Base-by-base conservation (phyloP, 352 stramenopile genomes). In the Phytophthora quininea region DNA sequence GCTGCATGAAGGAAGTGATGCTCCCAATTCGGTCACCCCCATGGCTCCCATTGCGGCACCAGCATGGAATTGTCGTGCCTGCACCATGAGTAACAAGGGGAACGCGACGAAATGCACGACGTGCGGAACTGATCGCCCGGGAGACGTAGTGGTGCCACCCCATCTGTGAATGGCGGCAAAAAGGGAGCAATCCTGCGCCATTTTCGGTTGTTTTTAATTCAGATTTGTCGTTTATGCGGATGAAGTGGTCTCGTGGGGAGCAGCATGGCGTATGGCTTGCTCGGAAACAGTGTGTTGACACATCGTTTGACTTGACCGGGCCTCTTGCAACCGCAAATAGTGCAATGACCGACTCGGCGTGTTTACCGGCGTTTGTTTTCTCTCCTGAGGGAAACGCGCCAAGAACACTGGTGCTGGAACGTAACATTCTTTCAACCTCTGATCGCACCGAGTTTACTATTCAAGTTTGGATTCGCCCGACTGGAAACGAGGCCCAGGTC, bases 211-310 rank as follows among this genome's bases (percentile, higher is more conserved):
- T 79, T 3, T 88, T 93, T 31, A 73, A 86, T 50, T 62, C 73
- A 47, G 84, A 62, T 42, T 70, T 82, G 49, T 85, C 76, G 2
- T 93, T 96, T 62, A 90, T 95, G 86, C 75, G 86, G 9, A 69
- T 96, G 46, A 79, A 67, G 35, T 96, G 89, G 89, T 93, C 86
- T 24, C 84, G 89, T 29, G 89, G 89, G 0, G 89, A 96, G 40
- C 82, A 95, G 50, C 79, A 89, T 38, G 89, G 89, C 32, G 82
- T 92, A 3, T 96, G 89, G 89, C 59, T 96, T 15, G 89, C 89
- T 3, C 74, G 68, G 27, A 78, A 80, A 69, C 62, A 88, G 54
- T 33, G 31, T 11, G 40, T 79, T 4, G 50, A 66, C 33, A 56
- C 29, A 30, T 35, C 12, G 33, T 91, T 90, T 47, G 69, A 89